These are phyloP conservation scores for Cystobasidiaceae sp. DNA, from an alignment of 1,284 basidiomycete genomes.

Conservation along the genomic window DNA sequence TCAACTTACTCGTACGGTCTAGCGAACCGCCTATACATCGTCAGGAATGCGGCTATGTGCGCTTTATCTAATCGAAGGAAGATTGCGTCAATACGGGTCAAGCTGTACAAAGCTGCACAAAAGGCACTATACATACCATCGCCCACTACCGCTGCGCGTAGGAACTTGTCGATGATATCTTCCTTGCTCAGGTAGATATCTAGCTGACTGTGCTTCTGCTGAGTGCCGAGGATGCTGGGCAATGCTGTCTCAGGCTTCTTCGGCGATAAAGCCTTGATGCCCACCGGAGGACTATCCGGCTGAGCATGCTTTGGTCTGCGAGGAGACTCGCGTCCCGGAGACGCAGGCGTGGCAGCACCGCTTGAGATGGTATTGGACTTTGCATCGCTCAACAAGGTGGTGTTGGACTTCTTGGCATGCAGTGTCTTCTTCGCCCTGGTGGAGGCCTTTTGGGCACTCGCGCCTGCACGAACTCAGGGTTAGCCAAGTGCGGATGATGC, in stretches of 20 bases:
- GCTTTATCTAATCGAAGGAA: constrained; percentile 35
- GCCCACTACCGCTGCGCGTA: constrained; percentile 43
- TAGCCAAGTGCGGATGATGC: too few species aligned
- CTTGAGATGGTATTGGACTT: too few species aligned
- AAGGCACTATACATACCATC: constrained; percentile 38
- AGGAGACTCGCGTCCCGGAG: too few species aligned
- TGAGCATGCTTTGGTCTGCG: too few species aligned
- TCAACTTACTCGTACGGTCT: constrained; percentile 37
- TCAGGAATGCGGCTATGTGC: constrained; percentile 43
- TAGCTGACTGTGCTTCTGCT: constrained; percentile 27
- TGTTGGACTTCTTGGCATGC: too few species aligned
- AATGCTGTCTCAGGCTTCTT: neutral
- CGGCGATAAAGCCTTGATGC: neutral
- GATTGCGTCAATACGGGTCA: neutral
- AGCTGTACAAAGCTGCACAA: neutral
- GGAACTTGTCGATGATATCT: constrained; percentile 44
- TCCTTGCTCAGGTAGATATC: constrained; percentile 41
- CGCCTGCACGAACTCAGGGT: too few species aligned
- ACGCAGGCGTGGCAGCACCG: too few species aligned
- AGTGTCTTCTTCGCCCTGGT: too few species aligned
- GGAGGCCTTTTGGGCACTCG: too few species aligned
- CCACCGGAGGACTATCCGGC: too few species aligned
- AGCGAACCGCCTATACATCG: constrained; percentile 42
- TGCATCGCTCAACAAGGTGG: too few species aligned
- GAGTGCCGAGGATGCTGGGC: neutral